Conservation (phyloP, 208 protist species). For the Leishmania tropica region DNA sequence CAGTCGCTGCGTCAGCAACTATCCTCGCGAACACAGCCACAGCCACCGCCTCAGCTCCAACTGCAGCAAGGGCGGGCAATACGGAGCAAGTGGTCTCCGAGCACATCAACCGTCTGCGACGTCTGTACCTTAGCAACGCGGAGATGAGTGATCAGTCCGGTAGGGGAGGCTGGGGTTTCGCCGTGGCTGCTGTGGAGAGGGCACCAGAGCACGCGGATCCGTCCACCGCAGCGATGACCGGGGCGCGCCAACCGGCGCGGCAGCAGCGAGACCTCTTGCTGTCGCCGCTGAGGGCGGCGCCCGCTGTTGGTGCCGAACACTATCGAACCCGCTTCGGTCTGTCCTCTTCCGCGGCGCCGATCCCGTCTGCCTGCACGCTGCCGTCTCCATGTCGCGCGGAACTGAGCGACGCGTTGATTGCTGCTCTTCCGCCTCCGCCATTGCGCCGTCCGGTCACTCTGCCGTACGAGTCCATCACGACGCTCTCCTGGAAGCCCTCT, state of each 20-base stretch:
- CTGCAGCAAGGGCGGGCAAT: neutral
- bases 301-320: neutral
- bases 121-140: slow-evolving; percentile 7
- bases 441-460: neutral
- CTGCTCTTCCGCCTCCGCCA: slow-evolving; percentile 20
- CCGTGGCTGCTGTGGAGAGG: neutral
- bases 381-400: neutral
- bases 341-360: neutral
- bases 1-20: neutral
- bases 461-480: neutral
- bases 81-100: slow-evolving; percentile 2
- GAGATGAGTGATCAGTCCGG: neutral
- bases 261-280: neutral
- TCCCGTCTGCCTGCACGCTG: neutral
- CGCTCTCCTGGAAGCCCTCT: slow-evolving; percentile 5
- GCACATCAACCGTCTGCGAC: slow-evolving; percentile 26
- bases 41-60: neutral
- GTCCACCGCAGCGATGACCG: neutral
- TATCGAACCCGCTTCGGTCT: neutral
- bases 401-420: slow-evolving; percentile 20
- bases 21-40: neutral
- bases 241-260: neutral
- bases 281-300: neutral
- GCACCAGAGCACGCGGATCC: slow-evolving; percentile 1
- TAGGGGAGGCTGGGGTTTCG: neutral